Conservation (phyloP, 208 protist species). For the Leishmania aethiopica region DNA sequence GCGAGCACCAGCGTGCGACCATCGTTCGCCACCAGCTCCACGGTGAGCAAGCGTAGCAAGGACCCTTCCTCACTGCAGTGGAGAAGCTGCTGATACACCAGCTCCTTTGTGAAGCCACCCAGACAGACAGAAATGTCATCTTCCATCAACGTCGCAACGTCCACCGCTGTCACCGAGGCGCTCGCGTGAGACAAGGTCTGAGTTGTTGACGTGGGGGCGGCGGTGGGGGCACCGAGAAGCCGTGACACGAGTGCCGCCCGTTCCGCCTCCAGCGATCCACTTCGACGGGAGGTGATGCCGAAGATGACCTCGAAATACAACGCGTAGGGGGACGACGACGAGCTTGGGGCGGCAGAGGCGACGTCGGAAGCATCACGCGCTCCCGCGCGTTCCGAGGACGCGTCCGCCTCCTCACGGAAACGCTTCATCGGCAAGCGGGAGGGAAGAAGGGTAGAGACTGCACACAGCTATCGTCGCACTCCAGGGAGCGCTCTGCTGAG, state of each 20-base stretch:
- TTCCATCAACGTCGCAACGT: conserved; percentile 29
- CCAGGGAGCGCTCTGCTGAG: neutral
- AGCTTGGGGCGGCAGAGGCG: neutral
- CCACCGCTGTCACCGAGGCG: conserved; percentile 6
- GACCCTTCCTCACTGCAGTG: conserved; percentile 33
- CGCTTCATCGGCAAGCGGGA: conserved; percentile 15
- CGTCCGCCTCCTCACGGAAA: conserved; percentile 16
- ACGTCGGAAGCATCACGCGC: neutral
- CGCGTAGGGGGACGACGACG: conserved; percentile 27
- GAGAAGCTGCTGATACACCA: conserved; percentile 34
- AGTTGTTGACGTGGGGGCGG: neutral
- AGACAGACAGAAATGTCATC: conserved; percentile 31
- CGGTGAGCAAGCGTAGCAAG: conserved; percentile 47
- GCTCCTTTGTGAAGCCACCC: conserved; percentile 29
- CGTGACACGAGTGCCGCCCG: conserved; percentile 31
- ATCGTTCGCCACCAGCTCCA: conserved; percentile 76
- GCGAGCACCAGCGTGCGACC: conserved; percentile 60
- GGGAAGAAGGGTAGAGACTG: conserved; percentile 2
- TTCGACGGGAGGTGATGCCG: conserved; percentile 31
- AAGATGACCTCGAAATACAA: conserved; percentile 35
- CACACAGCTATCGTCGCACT: conserved; percentile 8
- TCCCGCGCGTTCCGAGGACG: neutral
- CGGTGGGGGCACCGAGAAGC: conserved; percentile 10
- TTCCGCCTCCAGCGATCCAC: conserved; percentile 32
- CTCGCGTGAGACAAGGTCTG: neutral